Conservation (phyloP, 1,139 yeast species). For the Kluyveromyces sp. region DNA sequence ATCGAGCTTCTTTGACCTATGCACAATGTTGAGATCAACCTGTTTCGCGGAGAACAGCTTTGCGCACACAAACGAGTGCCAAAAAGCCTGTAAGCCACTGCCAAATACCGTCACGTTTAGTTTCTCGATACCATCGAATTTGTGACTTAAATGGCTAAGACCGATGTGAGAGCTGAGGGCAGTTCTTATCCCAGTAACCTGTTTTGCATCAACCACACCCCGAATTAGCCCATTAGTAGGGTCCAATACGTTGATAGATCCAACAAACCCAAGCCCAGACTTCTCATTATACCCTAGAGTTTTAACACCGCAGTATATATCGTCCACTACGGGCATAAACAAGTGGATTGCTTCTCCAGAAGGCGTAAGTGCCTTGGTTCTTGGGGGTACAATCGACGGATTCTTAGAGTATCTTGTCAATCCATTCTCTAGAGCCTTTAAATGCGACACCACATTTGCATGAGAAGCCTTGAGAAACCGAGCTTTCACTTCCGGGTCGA, state of each 20-base stretch:
- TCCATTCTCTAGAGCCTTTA: constrained; percentile 12
- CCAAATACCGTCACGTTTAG: constrained; percentile 41
- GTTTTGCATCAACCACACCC: constrained; percentile 52
- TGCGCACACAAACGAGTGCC: constrained; percentile 50
- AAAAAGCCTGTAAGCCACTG: constrained; percentile 59
- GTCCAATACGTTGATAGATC: constrained; percentile 42
- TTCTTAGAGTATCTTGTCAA: constrained; percentile 14
- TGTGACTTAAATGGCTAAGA: constrained; percentile 30
- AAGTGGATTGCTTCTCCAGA: constrained; percentile 37
- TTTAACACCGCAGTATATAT: constrained; percentile 33
- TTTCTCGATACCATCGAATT: constrained; percentile 1
- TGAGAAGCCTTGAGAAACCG: constrained; percentile 12
- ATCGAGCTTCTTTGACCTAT: constrained; percentile 37
- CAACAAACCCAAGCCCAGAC: constrained; percentile 46
- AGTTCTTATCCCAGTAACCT: constrained; percentile 61
- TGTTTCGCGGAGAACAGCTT: constrained; percentile 33
- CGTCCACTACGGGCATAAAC: constrained; percentile 48
- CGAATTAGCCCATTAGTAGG: constrained; percentile 42
- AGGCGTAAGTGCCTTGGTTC: constrained; percentile 9
- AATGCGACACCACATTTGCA: constrained; percentile 6
- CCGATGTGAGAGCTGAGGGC: constrained; percentile 53
- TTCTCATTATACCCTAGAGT: constrained; percentile 45
- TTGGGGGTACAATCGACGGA: constrained; percentile 14
- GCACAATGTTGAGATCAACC: constrained; percentile 39
- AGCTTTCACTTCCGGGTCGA: constrained; percentile 12